Evolutionary conservation across 2,329 filamentous ascomycete genomes (phyloP), one percentile per base, ranked within the genome.

Genomic region (Plenodomus lindquistii): DNA sequence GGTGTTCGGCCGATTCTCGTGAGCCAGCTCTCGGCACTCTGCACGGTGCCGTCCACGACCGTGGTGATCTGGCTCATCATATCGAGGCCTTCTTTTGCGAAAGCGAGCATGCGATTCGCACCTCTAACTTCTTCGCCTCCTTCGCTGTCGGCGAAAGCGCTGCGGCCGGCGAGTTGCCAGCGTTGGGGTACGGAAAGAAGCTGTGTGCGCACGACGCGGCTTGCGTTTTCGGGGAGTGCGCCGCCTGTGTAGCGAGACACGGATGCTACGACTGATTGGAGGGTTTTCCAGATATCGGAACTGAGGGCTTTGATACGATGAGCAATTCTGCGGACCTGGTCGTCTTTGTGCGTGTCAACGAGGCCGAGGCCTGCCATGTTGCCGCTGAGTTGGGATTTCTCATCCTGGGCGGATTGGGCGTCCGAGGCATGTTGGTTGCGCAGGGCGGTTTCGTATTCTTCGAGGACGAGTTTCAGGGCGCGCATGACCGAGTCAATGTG

Each of bases 161-260:
- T 70, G 57, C 83, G 81, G 51, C 80, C 87, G 2, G 89, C 91
- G 15, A 90, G 75, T 54, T 85, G 85, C 78, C 93, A 96, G 21
- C 91, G 83, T 66, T 89, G 86, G 0, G 93, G 93, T 1, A 97
- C 79, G 40, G 88, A 92, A 22, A 89, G 88, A 4, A 97, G 80
- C 68, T 96, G 91, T 11, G 85, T 82, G 51, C 89, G 86, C 11
- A 99, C 93, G 15, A 97, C 82, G 19, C 87, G 81, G 27, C 88
- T 81, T 0, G 93, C 93, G 58, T 97, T 96, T 45, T 94, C 89
- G 0, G 94, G 93, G 2, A 99, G 77, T 0, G 92, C 90, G 34
- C 91, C 90, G n/a, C 92, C 92, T 0, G 92, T 89, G 62, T 96
- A 96, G 59, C 87, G 90, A 46, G 89, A 95, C 0, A 99, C 90